These are phyloP conservation scores for Mucor saturninus DNA, from an alignment of 371 early-diverging fungal species.

Conservation along the genomic window DNA sequence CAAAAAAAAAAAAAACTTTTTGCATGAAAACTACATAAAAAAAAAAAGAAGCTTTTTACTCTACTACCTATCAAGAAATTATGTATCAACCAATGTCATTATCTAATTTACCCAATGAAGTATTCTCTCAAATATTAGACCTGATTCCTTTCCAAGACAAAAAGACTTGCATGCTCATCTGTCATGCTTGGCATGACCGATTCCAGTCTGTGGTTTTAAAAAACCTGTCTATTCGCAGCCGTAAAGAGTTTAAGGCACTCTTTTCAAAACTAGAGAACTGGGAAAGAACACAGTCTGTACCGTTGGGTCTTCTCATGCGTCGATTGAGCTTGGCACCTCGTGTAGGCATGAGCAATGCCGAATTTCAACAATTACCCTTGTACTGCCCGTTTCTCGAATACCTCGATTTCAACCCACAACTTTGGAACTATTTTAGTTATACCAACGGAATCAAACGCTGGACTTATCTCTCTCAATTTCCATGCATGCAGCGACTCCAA, in stretches of 20 bases:
- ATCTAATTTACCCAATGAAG: slow-evolving; percentile 16
- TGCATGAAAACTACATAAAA: too few relatives aligned
- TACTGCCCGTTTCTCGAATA: slow-evolving; percentile 20
- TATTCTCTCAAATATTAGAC: slow-evolving; percentile 3
- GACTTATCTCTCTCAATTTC: slow-evolving; percentile 5
- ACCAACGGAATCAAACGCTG: background rate
- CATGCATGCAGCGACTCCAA: slow-evolving; percentile 14
- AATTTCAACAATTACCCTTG: slow-evolving; percentile 13
- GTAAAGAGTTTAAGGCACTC: slow-evolving; percentile 11
- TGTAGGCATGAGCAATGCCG: slow-evolving; percentile 16
- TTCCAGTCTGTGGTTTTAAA: slow-evolving; percentile 11
- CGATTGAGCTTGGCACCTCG: slow-evolving; percentile 3
- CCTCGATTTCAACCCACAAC: slow-evolving; percentile 9
- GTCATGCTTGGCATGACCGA: slow-evolving; percentile 16
- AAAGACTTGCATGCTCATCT: slow-evolving; percentile 12
- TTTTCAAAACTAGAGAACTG: background rate
- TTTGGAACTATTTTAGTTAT: slow-evolving; percentile 18
- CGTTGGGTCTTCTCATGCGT: slow-evolving; percentile 11
- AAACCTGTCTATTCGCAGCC: slow-evolving; percentile 1
- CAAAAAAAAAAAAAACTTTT: background rate
- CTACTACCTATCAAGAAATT: background rate
- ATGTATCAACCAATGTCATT: slow-evolving; percentile 6
- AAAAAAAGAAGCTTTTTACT: background rate
- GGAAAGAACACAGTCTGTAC: background rate
- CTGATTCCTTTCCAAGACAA: slow-evolving; percentile 6